Conservation (phyloP, 2,329 filamentous ascomycete species). For the Fonsecaea nubica region DNA sequence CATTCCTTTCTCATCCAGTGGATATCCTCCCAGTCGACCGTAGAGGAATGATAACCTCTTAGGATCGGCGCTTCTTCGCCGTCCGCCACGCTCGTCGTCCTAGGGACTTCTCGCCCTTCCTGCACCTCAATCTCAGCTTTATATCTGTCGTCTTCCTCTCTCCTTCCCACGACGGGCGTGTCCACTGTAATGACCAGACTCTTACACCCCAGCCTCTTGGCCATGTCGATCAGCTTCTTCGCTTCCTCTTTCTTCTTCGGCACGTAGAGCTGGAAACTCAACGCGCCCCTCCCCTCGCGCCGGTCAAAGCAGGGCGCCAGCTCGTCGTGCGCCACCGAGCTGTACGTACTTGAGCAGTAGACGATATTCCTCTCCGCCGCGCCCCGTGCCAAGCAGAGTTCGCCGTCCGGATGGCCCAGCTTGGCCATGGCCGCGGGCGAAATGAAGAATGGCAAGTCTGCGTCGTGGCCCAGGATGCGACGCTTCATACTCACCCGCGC, state of each 20-base stretch:
- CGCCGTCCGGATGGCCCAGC: conserved; percentile 46
- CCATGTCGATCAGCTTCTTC: conserved; percentile 51
- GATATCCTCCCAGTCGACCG: conserved; percentile 61
- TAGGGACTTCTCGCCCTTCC: conserved; percentile 36
- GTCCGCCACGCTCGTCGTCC: conserved; percentile 50
- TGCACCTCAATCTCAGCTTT: conserved; percentile 49
- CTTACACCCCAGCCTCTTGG: conserved; percentile 33
- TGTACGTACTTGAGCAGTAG: conserved; percentile 46
- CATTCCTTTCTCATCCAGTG: conserved; percentile 55
- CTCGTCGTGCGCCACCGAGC: conserved; percentile 42
- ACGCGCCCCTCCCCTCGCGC: not conserved
- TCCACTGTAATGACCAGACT: conserved; percentile 40
- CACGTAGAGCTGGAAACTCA: conserved; percentile 57
- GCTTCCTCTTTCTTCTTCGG: conserved; percentile 58
- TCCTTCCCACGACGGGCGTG: conserved; percentile 54
- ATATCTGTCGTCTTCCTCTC: conserved; percentile 64
- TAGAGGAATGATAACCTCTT: conserved; percentile 60
- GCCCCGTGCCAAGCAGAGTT: conserved; percentile 47
- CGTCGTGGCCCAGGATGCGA: conserved; percentile 45
- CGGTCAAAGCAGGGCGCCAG: conserved; percentile 34
- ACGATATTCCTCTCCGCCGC: conserved; percentile 44
- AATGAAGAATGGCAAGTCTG: conserved; percentile 48
- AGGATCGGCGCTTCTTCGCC: conserved; percentile 59
- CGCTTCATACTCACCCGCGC: conserved; percentile 17
- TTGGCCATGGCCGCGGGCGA: conserved; percentile 48